Base-by-base conservation (phyloP, 805 yeast species). In the Cyberlindnera maclurae region DNA sequence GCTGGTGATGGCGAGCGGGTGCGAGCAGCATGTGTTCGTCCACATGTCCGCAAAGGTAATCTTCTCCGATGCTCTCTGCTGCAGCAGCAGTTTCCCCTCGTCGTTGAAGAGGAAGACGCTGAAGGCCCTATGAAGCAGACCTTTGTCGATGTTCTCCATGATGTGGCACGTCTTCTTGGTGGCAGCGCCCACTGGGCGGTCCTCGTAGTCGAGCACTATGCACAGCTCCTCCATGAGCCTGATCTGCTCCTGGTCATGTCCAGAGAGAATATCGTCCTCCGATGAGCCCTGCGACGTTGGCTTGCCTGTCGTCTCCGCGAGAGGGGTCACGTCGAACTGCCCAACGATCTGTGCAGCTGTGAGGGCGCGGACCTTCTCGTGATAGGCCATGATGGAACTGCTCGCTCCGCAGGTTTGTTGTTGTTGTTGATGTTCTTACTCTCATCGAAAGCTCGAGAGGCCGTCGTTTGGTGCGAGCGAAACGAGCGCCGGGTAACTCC, bases 11-110 rank as follows among this genome's bases (percentile, higher is more conserved):
- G 96, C 87, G 38, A 93, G 69, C 9, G 99, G 99, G 60, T 93
- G 99, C 1, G 97, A 89, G 62, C 99, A 93, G 64, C 99, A 93
- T 2, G 99, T 93, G 61, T 93, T 93, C 18, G 99, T 93, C 99
- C 99, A 93, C 82, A 89, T 79, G 42, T 78, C 78, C 1, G 97
- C 95, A 63, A 93, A 93, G 1, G 99, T 93, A 65, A 93, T 93
- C 62, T 93, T 93, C 59, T 93, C 97, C 36, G 79, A 78, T 0
- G 99, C 97, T 52, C 99, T 78, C 65, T 90, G 97, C 65, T 93
- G 99, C 50, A 93, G 69, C 42, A 93, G 70, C 45, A 93, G 71
- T 62, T 82, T 72, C 42, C 79, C 78, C 33, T 84, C 75, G 16
- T 74, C 75, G 60, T 88, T 82, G 68, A 93, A 93, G 39, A 90